A percentile compares a stretch with the other conserved stretches of the same genome.
phyloP scores from a whole-genome alignment of 495 filamentous ascomycete species.

The Penicillium ochrochloron region DNA sequence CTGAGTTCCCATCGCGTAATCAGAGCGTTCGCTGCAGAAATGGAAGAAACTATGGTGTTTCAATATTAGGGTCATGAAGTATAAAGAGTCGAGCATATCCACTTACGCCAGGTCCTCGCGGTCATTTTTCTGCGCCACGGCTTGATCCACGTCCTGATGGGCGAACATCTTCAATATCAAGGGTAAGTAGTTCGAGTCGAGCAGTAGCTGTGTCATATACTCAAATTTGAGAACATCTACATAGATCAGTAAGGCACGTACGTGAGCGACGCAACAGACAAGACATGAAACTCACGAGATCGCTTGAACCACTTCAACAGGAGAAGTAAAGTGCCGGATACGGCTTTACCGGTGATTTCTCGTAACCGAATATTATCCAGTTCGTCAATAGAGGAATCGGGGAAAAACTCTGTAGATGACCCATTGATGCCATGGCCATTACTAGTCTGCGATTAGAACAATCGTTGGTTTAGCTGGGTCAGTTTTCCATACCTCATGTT shows the following conservation, averaged over 20 bases:
- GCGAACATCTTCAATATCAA: constrained; percentile 90
- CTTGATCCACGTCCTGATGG: constrained; percentile 86
- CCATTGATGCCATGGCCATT: constrained; percentile 43
- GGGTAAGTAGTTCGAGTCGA: constrained; percentile 93
- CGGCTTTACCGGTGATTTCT: constrained; percentile 88
- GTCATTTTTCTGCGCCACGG: constrained; percentile 84
- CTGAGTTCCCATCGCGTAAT: constrained; percentile 2
- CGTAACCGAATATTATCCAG: constrained; percentile 77
- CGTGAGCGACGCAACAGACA: neutral
- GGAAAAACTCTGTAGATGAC: constrained; percentile 36
- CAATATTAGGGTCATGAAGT: constrained; percentile 10
- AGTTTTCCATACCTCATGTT: constrained; percentile 37
- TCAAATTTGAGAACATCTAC: constrained; percentile 93
- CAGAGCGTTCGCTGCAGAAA: constrained; percentile 72
- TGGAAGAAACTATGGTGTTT: constrained; percentile 75
- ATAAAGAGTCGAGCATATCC: neutral
- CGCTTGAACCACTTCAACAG: constrained; percentile 96
- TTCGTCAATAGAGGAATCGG: constrained; percentile 64
- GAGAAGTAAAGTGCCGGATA: constrained; percentile 82
- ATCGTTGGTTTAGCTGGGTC: neutral
- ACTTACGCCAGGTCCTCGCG: constrained; percentile 78
- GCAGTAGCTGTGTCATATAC: constrained; percentile 87
- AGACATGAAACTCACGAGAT: constrained; percentile 66
- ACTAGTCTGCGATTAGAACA: constrained; percentile 27
- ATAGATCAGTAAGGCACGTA: constrained; percentile 23